phyloP scores from a whole-genome alignment of 495 filamentous ascomycete genomes.

The Cudoniella acicularis region DNA sequence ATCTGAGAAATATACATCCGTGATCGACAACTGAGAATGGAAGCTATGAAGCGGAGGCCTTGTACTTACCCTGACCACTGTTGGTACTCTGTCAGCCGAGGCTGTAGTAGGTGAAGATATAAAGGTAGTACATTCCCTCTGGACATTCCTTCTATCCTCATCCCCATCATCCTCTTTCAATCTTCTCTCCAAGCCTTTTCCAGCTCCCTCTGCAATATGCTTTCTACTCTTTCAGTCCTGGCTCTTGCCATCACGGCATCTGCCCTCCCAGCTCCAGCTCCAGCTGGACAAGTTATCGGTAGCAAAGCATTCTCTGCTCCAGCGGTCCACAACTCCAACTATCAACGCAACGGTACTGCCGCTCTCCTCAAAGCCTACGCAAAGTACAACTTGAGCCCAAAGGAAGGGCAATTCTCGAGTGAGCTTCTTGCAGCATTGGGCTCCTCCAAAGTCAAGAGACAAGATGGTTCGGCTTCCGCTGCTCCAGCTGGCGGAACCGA shows the following conservation, averaged over 20 bases:
- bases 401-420: constrained; percentile 1
- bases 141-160: not conserved
- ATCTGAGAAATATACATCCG: not conserved
- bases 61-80: not conserved
- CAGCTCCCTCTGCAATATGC: constrained; percentile 11
- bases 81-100: not conserved
- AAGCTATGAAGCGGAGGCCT: not conserved
- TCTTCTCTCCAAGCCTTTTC: not conserved
- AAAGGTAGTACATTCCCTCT: constrained; percentile 1
- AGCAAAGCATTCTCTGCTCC: constrained; percentile 13
- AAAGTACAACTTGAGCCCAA: constrained; percentile 22
- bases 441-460: constrained; percentile 13
- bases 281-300: not conserved
- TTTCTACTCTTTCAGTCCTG: constrained; percentile 16
- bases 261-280: not conserved
- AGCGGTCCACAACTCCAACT: constrained; percentile 20
- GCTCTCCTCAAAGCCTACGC: constrained; percentile 26
- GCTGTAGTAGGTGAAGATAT: constrained; percentile 5
- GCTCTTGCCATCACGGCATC: constrained; percentile 18
- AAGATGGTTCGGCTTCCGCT: constrained; percentile 54
- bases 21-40: not conserved
- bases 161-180: constrained; percentile 2
- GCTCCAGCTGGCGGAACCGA: constrained; percentile 59
- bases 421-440: constrained; percentile 7
- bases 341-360: constrained; percentile 26